Conservation (phyloP, 192 early-diverging fungal species). For the Martensiomyces pterosporus region DNA sequence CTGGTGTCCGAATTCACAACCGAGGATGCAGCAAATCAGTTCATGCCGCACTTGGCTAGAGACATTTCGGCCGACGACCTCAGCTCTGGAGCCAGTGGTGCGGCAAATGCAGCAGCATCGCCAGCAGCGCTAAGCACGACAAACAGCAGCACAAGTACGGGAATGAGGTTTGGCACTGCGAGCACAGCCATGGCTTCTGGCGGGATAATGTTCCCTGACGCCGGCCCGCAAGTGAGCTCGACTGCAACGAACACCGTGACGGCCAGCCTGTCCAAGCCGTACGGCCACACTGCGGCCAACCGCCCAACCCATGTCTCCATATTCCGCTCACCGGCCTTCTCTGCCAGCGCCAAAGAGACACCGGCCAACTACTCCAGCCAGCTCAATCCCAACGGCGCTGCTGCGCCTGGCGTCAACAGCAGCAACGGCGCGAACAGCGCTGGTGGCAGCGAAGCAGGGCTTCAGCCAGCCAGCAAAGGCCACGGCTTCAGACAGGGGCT, state of each 20-base stretch:
- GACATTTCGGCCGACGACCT: slow-evolving; percentile 36
- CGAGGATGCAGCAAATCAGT: slow-evolving; percentile 48
- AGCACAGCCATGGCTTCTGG: slow-evolving; percentile 28
- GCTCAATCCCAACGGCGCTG: too few relatives aligned
- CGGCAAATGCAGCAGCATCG: background rate
- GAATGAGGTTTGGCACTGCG: slow-evolving; percentile 14
- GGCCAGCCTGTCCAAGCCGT: background rate
- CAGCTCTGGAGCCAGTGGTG: slow-evolving; percentile 16
- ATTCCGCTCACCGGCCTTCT: slow-evolving; percentile 1
- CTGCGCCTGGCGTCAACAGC: background rate
- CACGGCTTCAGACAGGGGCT: slow-evolving; percentile 26
- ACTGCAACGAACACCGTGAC: background rate
- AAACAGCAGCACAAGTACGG: background rate
- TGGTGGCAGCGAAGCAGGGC: too few relatives aligned
- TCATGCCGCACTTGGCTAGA: slow-evolving; percentile 27
- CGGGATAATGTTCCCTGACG: slow-evolving; percentile 28
- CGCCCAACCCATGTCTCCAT: slow-evolving; percentile 30
- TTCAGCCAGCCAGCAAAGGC: slow-evolving; percentile 6
- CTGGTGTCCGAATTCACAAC: slow-evolving; percentile 35
- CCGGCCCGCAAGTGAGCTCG: background rate
- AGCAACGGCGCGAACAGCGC: too few relatives aligned
- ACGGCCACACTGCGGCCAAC: slow-evolving; percentile 14
- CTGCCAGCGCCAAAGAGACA: too few relatives aligned
- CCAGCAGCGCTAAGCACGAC: slow-evolving; percentile 2
- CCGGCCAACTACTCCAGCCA: too few relatives aligned